These are phyloP conservation scores for Penicillium glabrum DNA, from an alignment of 2,329 filamentous ascomycete species.

Conservation along the genomic window DNA sequence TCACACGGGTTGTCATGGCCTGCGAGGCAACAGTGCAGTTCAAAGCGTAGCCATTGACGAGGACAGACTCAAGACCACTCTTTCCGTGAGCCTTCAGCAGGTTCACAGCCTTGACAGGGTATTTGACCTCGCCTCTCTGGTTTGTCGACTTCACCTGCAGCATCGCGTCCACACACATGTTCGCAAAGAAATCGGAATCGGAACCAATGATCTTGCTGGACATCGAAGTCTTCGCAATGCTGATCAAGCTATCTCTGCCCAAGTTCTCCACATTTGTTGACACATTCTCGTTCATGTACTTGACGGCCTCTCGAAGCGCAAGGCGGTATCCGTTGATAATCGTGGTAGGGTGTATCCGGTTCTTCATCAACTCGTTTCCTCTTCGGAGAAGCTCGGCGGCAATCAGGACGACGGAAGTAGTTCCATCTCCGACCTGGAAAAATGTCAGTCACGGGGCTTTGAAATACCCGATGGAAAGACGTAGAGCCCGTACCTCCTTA, in stretches of 20 bases:
- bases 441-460: slow-evolving; percentile 7
- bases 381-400: slow-evolving; percentile 90
- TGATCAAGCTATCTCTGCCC: slow-evolving; percentile 85
- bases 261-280: slow-evolving; percentile 92
- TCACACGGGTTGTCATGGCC: slow-evolving; percentile 91
- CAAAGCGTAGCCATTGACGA: slow-evolving; percentile 94
- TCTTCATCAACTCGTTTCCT: slow-evolving; percentile 98
- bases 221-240: slow-evolving; percentile 98
- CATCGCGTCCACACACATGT: slow-evolving; percentile 97
- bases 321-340: slow-evolving; percentile 98
- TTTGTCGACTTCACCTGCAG: slow-evolving; percentile 91
- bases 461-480: neutral
- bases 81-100: slow-evolving; percentile 98
- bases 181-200: slow-evolving; percentile 94
- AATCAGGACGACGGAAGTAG: slow-evolving; percentile 95
- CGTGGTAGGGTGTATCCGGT: slow-evolving; percentile 98
- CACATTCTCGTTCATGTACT: slow-evolving; percentile 98
- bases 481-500: slow-evolving; percentile 65
- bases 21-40: slow-evolving; percentile 99
- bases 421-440: slow-evolving; percentile 81
- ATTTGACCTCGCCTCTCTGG: slow-evolving; percentile 87
- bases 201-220: slow-evolving; percentile 97
- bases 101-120: slow-evolving; percentile 98
- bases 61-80: slow-evolving; percentile 78
- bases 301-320: slow-evolving; percentile 91